Base-by-base conservation (phyloP, 495 filamentous ascomycete species). In the Apiosordaria backusii region DNA sequence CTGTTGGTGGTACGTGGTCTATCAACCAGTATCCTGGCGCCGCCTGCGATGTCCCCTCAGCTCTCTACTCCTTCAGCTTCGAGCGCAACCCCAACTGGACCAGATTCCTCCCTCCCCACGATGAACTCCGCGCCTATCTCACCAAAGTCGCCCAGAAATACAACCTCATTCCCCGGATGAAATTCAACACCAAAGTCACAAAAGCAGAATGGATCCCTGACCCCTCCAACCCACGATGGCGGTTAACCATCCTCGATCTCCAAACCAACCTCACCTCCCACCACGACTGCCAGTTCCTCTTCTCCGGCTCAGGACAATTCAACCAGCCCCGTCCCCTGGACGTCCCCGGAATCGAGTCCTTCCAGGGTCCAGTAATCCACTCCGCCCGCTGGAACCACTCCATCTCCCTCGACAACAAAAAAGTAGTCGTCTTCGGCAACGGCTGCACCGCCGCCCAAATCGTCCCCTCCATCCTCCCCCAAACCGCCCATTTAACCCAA, bases 1-100 rank as follows among this genome's bases (percentile, higher is more conserved):
- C 82, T 5, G 82, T 89, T 65, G 89, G 89, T 53, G 89, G 89
- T 18, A 89, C 88, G 15, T 91, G 88, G 88, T 84, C 80, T 78
- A 83, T 84, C 59, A 90, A 90, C 73, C 75, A 83, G 45, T 91
- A 90, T 74, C 88, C 88, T 1, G 89, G 67, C 35, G 55, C 52
- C 21, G 84, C 81, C 7, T 85, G 84, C 29, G 85, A 87, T 2
- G 59, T 82, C 1, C 75, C 73, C 9, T 53, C 45, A 0, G 67
- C 67, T 0, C 82, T 89, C 23, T 90, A 90, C 73, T 85, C 80
- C 53, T 88, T 88, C 73, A 87, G 84, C 0, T 90, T 90, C 67
- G 78, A 80, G 4, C 79, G 78, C 22, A 90, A 90, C 70, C 74
- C 79, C 22, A 72, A 80, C 50, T 90, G 88, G 87, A 82, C 81